Conservation (phyloP, 176 grass and related monocot genomes). For the Leersia perrieri region DNA sequence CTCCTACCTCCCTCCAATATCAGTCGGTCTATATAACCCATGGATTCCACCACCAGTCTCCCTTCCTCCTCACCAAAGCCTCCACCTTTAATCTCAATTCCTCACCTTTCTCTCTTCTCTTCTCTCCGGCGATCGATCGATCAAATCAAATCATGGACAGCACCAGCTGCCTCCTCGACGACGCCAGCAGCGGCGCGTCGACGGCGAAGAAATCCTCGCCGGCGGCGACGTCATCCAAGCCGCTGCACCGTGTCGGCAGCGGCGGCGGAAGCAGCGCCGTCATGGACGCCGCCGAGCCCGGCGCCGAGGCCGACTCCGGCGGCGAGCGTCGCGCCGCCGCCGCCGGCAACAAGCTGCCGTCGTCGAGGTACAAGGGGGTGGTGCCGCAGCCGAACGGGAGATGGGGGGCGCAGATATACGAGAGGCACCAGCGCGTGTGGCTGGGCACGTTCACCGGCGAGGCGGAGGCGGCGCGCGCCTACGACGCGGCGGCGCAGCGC, state of each 20-base stretch:
- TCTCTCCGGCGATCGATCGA: slow-evolving; percentile 13
- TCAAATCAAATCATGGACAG: too few species aligned
- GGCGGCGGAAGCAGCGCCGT: slow-evolving; percentile 44
- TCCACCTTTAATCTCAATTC: neutral
- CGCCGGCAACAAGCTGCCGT: slow-evolving; percentile 47
- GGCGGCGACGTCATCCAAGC: neutral
- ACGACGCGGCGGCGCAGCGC: slow-evolving; percentile 86
- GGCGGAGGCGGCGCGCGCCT: slow-evolving; percentile 62
- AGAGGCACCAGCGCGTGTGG: slow-evolving; percentile 97
- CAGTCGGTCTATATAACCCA: neutral
- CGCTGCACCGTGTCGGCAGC: slow-evolving; percentile 52
- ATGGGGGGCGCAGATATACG: slow-evolving; percentile 99
- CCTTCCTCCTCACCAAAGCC: neutral
- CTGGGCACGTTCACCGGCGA: slow-evolving; percentile 90
- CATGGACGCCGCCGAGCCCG: slow-evolving; percentile 49
- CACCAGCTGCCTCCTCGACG: slow-evolving; percentile 50
- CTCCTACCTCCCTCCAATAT: neutral
- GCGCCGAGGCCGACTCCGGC: slow-evolving; percentile 41
- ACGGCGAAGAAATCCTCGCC: slow-evolving; percentile 47
- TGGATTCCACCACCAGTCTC: neutral
- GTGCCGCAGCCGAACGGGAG: slow-evolving; percentile 97
- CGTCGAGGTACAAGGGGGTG: slow-evolving; percentile 90
- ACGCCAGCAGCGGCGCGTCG: slow-evolving; percentile 53
- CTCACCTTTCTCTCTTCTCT: neutral
- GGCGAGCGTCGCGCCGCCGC: neutral